Base-by-base conservation (phyloP, 148 eudicot species). In the Oxyria digyna region DNA sequence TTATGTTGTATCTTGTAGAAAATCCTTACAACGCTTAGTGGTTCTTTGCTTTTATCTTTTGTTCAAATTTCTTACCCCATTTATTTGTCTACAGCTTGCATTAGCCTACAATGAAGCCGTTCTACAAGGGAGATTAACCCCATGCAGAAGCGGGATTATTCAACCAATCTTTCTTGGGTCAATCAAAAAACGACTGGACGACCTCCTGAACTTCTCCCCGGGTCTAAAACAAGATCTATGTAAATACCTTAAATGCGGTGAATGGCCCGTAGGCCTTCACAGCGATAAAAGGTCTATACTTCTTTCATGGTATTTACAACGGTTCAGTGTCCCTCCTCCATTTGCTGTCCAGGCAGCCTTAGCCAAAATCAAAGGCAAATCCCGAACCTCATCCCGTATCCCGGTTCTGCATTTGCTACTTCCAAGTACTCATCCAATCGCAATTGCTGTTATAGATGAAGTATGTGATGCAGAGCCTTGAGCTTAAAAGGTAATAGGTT, bases 251-350 rank as follows among this genome's bases (percentile, higher is more conserved):
- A 70, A 59, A 49, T 72, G 82, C 12, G 97, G 97, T 42, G 76
- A 32, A 41, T 94, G 97, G 99, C 96, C 96, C 26, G 77, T 65
- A 66, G 78, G 76, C 67, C 70, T 76, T 14, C 71, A 27, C 50
- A 77, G 75, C 35, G 72, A 75, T 49, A 82, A 80, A 57, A 68
- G 73, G 32, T 77, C 84, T 4, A 46, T 77, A 69, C 69, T 81
- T 20, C 89, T 94, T 57, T 85, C 97, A n/a, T 88, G 96, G 99
- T 91, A 91, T 81, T 88, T 94, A 24, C 85, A 85, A 33, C 91
- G 99, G 99, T 91, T 78, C 67, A 48, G 69, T 32, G 83, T 94
- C 38, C 99, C 99, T 0, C 55, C 97, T 37, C 87, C 91, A 24
- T 42, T 78, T 50, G 77, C 74, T 71, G 65, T 91, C 18, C 79